Conservation (phyloP, 352 stramenopile genomes). For the Phytophthora sp. region DNA sequence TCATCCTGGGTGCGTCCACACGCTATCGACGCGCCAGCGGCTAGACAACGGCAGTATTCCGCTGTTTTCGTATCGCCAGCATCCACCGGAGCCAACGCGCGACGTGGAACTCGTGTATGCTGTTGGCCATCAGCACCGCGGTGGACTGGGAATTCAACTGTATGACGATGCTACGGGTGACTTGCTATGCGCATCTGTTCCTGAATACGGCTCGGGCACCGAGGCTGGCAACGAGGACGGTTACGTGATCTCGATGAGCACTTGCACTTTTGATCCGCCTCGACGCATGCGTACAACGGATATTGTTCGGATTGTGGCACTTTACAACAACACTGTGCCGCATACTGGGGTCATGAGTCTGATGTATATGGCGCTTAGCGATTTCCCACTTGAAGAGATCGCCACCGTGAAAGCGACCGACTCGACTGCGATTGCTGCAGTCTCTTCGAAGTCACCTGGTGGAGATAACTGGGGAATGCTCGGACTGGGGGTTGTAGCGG, state of each 20-base stretch:
- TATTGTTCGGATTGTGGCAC: constrained; percentile 72
- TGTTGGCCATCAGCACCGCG: constrained; percentile 81
- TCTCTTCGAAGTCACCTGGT: background rate
- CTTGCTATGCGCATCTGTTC: constrained; percentile 68
- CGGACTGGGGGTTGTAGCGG: constrained; percentile 29
- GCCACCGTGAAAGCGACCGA: constrained; percentile 13
- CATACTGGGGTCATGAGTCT: constrained; percentile 84
- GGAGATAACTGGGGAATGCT: constrained; percentile 17
- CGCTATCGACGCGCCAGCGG: constrained; percentile 68
- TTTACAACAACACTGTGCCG: constrained; percentile 83
- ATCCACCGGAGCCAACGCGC: constrained; percentile 30
- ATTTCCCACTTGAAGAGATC: constrained; percentile 42
- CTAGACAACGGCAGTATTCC: constrained; percentile 48
- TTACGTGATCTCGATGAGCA: constrained; percentile 77
- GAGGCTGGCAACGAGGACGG: constrained; percentile 72
- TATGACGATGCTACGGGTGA: constrained; percentile 76
- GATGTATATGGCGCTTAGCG: constrained; percentile 76
- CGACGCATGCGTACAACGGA: constrained; percentile 72
- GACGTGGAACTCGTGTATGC: constrained; percentile 84
- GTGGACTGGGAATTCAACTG: constrained; percentile 71
- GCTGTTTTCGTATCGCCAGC: constrained; percentile 27
- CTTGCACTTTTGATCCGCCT: constrained; percentile 77
- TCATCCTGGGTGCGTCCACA: constrained; percentile 81
- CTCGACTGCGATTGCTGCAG: background rate
- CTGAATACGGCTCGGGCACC: constrained; percentile 62